Percentiles rank a stretch among this genome's conserved stretches.
These are phyloP conservation scores for Gliomastix tumulicola DNA, from an alignment of 2,329 filamentous ascomycete species.

Conservation along the genomic window DNA sequence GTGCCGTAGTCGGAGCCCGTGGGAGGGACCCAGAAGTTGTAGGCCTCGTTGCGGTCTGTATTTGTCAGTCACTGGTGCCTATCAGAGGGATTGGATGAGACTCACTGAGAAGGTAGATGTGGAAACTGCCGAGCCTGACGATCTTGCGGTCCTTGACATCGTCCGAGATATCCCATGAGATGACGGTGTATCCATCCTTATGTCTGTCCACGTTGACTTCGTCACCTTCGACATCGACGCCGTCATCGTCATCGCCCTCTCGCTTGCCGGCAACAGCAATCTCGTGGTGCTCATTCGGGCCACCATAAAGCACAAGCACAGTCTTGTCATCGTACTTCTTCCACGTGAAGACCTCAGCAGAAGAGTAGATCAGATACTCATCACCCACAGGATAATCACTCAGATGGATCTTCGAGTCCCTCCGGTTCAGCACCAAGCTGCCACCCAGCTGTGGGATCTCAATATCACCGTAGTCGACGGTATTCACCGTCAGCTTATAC, in stretches of 20 bases:
- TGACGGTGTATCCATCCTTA: slow-evolving; percentile 7
- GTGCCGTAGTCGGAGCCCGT: slow-evolving; percentile 8
- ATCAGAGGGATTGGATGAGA: slow-evolving; percentile 1
- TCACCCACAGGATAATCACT: slow-evolving; percentile 52
- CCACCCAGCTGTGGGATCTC: slow-evolving; percentile 22
- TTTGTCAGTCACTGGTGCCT: background rate
- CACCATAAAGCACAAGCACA: slow-evolving; percentile 54
- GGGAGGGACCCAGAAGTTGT: slow-evolving; percentile 14
- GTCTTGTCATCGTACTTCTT: slow-evolving; percentile 52
- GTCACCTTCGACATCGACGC: slow-evolving; percentile 21
- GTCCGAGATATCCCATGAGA: slow-evolving; percentile 42
- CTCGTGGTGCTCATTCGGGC: slow-evolving; percentile 52
- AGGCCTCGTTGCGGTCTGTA: slow-evolving; percentile 14
- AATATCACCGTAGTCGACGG: slow-evolving; percentile 20
- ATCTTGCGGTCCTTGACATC: slow-evolving; percentile 35
- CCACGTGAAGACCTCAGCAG: slow-evolving; percentile 59
- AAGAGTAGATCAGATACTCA: slow-evolving; percentile 54
- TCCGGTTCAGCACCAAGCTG: slow-evolving; percentile 19
- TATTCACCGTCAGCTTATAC: slow-evolving; percentile 4
- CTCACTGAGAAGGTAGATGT: slow-evolving; percentile 49
- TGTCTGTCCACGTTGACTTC: slow-evolving; percentile 5
- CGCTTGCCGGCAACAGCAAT: slow-evolving; percentile 26
- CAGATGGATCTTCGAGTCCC: slow-evolving; percentile 6
- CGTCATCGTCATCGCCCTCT: background rate
- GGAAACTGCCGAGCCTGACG: slow-evolving; percentile 39